Base-by-base conservation (phyloP, 495 filamentous ascomycete genomes). In the Tuber borchii region DNA sequence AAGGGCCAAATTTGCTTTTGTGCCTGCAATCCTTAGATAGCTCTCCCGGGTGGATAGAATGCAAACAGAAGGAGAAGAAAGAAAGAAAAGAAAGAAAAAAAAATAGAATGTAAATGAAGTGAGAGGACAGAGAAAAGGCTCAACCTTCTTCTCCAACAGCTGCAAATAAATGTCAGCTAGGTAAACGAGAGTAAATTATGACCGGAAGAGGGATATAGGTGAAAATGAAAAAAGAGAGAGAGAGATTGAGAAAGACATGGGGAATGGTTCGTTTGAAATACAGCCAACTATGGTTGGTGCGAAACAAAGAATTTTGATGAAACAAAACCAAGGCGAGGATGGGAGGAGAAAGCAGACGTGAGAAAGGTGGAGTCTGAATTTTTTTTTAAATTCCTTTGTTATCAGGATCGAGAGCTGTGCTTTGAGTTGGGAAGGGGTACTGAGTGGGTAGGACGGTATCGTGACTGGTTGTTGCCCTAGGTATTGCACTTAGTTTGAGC, bases 1-100 rank as follows among this genome's bases (percentile, higher is more conserved):
- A 39, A 37, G 40, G 37, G 12, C 69, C 26, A 44, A 46, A 75
- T 73, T 46, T 20, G n/a, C 51, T 73, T 34, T n/a, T n/a, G 70
- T 65, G 37, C 26, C 34, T 48, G 17, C 45, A 68, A 65, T 65
- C 56, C 56, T 65, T 31, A 34, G 26, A 31, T 34, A 19, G 56
- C 56, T 34, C 8, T 34, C 26, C 56, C 12, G 26, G n/a, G 56
- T 65, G 26, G 26, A 7, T 19, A 34, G 56, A 65, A 6, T 34
- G 56, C 12, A 16, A 34, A 34, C 4, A 34, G 56, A 31, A 34
- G 1, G 26, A 61, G 56, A 19, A 14, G 12, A 16, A 61, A 61
- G 10, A 14, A 31, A 17, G 12, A 34, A 31, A n/a, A n/a, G n/a
- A n/a, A n/a, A 6, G 4, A 17, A 65, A 8, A 5, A 16, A 61